These are phyloP conservation scores for Hericium coralloides DNA, from an alignment of 768 basidiomycete genomes.

Conservation along the genomic window DNA sequence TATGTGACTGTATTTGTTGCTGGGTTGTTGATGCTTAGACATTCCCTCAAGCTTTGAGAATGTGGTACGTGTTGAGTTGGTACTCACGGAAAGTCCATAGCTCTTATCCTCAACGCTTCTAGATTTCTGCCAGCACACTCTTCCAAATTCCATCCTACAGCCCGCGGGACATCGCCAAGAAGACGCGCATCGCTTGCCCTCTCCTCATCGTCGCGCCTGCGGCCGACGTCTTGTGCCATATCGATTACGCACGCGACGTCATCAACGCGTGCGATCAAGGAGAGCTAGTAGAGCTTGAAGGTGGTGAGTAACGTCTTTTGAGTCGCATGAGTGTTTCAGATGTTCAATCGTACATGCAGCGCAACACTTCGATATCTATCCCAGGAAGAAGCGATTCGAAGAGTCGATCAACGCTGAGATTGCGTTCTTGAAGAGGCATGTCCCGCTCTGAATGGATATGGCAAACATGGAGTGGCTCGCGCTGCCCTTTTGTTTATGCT, in stretches of 20 bases:
- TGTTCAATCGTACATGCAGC: background rate
- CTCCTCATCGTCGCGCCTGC: background rate
- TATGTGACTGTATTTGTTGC: background rate
- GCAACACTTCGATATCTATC: background rate
- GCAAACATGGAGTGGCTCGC: too few relatives aligned
- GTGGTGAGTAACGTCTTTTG: background rate
- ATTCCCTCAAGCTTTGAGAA: background rate
- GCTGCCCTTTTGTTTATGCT: too few relatives aligned
- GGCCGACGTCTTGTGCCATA: background rate
- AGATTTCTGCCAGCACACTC: background rate
- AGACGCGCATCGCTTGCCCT: background rate
- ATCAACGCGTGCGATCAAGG: background rate
- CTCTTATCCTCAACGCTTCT: background rate
- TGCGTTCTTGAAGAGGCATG: background rate
- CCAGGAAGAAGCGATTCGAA: background rate
- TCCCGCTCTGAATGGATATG: background rate
- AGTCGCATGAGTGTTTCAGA: background rate
- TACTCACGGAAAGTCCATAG: background rate
- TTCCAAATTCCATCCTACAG: background rate
- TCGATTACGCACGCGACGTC: background rate
- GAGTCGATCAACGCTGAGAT: background rate
- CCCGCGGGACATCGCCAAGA: background rate
- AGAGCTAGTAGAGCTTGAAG: background rate
- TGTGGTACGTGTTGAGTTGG: background rate
- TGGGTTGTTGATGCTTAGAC: background rate